These are phyloP conservation scores for Bifiguratus adelaidae DNA, from an alignment of 192 early-diverging fungal species.

Conservation along the genomic window DNA sequence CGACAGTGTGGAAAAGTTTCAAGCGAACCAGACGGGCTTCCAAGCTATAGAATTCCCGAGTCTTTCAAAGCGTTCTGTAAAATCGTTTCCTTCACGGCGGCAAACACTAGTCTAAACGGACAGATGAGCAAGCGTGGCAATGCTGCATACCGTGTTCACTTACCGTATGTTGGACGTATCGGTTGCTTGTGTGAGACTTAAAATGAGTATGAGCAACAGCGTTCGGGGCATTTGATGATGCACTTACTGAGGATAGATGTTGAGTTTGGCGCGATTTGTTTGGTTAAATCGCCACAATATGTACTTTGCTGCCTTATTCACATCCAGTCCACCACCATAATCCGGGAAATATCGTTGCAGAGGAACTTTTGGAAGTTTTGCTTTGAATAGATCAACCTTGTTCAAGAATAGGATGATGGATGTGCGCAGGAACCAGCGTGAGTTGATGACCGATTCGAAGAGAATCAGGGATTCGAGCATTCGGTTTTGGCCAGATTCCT, in stretches of 20 bases:
- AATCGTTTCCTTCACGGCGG: slow-evolving; percentile 88
- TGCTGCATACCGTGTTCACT: background rate
- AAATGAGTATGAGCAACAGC: slow-evolving; percentile 1
- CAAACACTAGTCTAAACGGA: slow-evolving; percentile 79
- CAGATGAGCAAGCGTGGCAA: slow-evolving; percentile 5
- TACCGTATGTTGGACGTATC: slow-evolving; percentile 71
- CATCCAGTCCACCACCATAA: slow-evolving; percentile 61
- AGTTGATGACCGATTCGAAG: slow-evolving; percentile 79
- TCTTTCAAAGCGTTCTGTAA: slow-evolving; percentile 77
- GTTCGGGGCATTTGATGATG: background rate
- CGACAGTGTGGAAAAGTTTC: too few relatives aligned
- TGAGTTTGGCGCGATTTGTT: slow-evolving; percentile 71
- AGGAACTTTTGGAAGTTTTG: slow-evolving; percentile 58
- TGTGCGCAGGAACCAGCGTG: slow-evolving; percentile 72
- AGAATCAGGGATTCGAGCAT: slow-evolving; percentile 73
- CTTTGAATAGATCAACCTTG: slow-evolving; percentile 72
- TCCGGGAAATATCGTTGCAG: slow-evolving; percentile 72
- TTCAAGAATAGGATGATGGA: slow-evolving; percentile 81
- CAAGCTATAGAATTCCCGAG: slow-evolving; percentile 49
- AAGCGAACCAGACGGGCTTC: too few relatives aligned
- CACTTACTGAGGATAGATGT: slow-evolving; percentile 77
- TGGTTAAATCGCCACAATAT: slow-evolving; percentile 88
- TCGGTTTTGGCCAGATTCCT: slow-evolving; percentile 67
- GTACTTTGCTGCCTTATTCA: slow-evolving; percentile 80
- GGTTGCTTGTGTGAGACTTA: slow-evolving; percentile 80